These are phyloP conservation scores for Starmerella stigmatis DNA, from an alignment of 805 yeast genomes.

Conservation along the genomic window DNA sequence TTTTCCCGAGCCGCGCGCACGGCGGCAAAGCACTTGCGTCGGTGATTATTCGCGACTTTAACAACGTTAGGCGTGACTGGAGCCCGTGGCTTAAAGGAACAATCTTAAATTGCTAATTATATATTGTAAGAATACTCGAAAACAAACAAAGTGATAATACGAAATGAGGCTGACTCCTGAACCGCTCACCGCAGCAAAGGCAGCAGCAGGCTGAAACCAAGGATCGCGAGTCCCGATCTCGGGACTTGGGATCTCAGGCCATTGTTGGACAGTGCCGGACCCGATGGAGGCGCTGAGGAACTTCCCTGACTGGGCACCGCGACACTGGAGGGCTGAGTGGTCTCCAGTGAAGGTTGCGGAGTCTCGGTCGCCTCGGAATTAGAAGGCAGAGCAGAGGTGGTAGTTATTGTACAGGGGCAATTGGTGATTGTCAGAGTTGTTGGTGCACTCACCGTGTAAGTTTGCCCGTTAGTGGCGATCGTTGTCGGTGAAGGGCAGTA, in stretches of 20 bases:
- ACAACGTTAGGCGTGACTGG: too few relatives aligned
- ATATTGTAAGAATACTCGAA: neutral
- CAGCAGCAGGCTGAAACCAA: neutral
- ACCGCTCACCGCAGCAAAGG: too few relatives aligned
- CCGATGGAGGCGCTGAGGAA: neutral
- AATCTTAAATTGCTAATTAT: too few relatives aligned
- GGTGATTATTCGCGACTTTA: too few relatives aligned
- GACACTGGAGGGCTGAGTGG: neutral
- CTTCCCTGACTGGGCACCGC: too few relatives aligned
- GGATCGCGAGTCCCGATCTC: neutral
- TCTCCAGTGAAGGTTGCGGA: too few relatives aligned
- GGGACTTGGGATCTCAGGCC: neutral
- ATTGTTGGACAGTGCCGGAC: neutral
- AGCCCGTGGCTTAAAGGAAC: too few relatives aligned
- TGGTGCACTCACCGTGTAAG: conserved; percentile 59
- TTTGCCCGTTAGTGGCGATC: conserved; percentile 46
- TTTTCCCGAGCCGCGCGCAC: too few relatives aligned
- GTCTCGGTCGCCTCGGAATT: too few relatives aligned
- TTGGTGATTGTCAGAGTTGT: conserved; percentile 62
- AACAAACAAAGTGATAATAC: neutral
- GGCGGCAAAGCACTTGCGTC: too few relatives aligned
- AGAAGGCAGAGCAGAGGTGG: too few relatives aligned
- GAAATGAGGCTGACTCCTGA: too few relatives aligned
- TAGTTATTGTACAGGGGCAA: conserved; percentile 15
- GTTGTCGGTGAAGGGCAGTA: conserved; percentile 65